Percentiles rank a stretch among this genome's conserved stretches.
These are phyloP conservation scores for Spencermartinsiella ligniputridi DNA, from an alignment of 1,139 yeast species.

Conservation along the genomic window DNA sequence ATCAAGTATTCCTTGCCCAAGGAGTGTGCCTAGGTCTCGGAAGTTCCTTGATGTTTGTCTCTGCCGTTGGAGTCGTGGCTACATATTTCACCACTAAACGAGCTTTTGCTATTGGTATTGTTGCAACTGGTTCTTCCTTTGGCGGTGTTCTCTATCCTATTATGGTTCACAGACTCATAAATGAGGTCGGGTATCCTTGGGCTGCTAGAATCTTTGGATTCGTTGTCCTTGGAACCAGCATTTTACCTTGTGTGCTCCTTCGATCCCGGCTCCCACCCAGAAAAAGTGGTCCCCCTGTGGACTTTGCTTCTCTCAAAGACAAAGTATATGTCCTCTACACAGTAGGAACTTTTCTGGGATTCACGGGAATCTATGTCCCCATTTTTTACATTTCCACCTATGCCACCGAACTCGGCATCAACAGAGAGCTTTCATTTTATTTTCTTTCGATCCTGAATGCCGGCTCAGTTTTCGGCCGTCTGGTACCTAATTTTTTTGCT, in stretches of 20 bases:
- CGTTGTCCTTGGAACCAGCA: slow-evolving; percentile 21
- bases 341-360: slow-evolving; percentile 29
- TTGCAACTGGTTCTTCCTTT: slow-evolving; percentile 56
- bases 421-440: slow-evolving; percentile 24
- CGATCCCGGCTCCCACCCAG: slow-evolving; percentile 31
- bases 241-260: slow-evolving; percentile 22
- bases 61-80: slow-evolving; percentile 32
- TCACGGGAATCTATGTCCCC: slow-evolving; percentile 35
- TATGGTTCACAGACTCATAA: slow-evolving; percentile 26
- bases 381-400: slow-evolving; percentile 35
- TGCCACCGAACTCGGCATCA: slow-evolving; percentile 24
- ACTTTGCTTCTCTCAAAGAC: slow-evolving; percentile 30
- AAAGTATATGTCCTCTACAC: slow-evolving; percentile 28
- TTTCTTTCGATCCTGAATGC: slow-evolving; percentile 50
- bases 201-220: slow-evolving; percentile 31
- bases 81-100: slow-evolving; percentile 53
- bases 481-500: slow-evolving; percentile 45
- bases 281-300: slow-evolving; percentile 27
- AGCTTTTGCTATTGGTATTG: slow-evolving; percentile 52
- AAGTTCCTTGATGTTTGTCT: slow-evolving; percentile 33
- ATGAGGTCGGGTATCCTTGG: slow-evolving; percentile 35
- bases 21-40: slow-evolving; percentile 55
- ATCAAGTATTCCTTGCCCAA: slow-evolving; percentile 55
- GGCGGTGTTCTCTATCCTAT: slow-evolving; percentile 36
- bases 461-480: slow-evolving; percentile 47